Evolutionary conservation across 345 rosid species (phyloP).

Genomic region (Physaria fendleri): DNA sequence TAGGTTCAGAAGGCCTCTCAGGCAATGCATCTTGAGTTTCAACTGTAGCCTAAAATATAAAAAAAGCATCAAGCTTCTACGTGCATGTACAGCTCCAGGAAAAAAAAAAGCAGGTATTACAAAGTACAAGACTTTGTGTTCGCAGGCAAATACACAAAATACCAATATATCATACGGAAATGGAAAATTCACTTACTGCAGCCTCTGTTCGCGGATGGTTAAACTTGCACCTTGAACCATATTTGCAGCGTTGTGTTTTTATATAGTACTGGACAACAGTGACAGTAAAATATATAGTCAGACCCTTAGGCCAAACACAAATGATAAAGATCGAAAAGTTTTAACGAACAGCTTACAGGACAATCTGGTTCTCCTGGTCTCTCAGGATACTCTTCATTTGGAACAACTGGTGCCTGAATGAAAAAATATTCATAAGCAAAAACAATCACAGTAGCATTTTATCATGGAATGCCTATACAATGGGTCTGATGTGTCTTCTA

Average conservation of each 20-base stretch:
- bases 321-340: constrained; percentile 1
- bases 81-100: neutral
- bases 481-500: constrained; percentile 3
- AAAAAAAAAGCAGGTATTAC: constrained; percentile 6
- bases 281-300: constrained; percentile 6
- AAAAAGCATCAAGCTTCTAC: constrained; percentile 14
- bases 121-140: neutral
- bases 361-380: constrained; percentile 92
- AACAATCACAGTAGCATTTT: neutral
- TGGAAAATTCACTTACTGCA: constrained; percentile 36
- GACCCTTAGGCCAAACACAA: constrained; percentile 12
- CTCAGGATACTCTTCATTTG: constrained; percentile 62
- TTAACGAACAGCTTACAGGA: constrained; percentile 52
- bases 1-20: constrained; percentile 76
- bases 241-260: constrained; percentile 93
- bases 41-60: constrained; percentile 43
- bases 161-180: neutral
- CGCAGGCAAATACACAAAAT: neutral
- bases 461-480: constrained; percentile 17
- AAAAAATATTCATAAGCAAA: constrained; percentile 13
- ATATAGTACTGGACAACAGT: constrained; percentile 59
- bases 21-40: constrained; percentile 52
- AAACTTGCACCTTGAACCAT: constrained; percentile 82
- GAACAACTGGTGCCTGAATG: constrained; percentile 57
- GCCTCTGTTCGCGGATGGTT: constrained; percentile 70